Base-by-base conservation (phyloP, 1,284 basidiomycete genomes). In the Moniliella sp. region DNA sequence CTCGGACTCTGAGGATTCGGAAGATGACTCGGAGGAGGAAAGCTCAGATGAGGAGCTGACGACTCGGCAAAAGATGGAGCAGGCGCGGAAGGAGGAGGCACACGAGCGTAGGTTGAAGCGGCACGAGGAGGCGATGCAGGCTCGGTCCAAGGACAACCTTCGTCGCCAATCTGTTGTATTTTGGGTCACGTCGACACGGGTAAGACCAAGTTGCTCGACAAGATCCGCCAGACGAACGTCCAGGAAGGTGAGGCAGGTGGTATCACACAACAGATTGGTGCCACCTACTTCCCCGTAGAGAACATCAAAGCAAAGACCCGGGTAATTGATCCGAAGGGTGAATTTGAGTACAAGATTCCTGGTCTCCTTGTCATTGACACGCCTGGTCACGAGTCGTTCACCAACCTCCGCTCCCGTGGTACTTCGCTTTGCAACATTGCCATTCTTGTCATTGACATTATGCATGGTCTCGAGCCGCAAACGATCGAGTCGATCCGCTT, bases 201-300 rank as follows among this genome's bases (percentile, higher is more conserved):
- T 46, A 99, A 99, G 67, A 99, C 91, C 27, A 97, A 94, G 64
- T 65, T 99, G 30, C 66, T 99, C 45, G 91, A 99, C 64, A 97
- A 97, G 82, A 94, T 99, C 60, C 84, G 91, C 50, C 88, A 97
- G 76, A 97, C 88, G 5, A 94, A 94, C 50, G 91, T 99, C 12
- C 88, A 97, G 67, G 88, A 93, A 62, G 91, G 91, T 38, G 91
- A 99, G 71, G 91, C 91, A 1, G 91, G 91, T 58, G 91, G 91
- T 68, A 99, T 99, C n/a, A 99, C 91, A 0, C 91, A 97, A 64
- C 91, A 99, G 62, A 99, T 99, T 48, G 91, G 91, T 69, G 91
- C 91, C n/a, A 99, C 91, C 0, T 99, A 91, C 69, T 97, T 99
- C 74, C 91, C 91, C 29, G 76, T 78, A 30, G 79, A 86, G n/a